These are phyloP conservation scores for Domatiomyces catenatus DNA, from an alignment of 2,329 filamentous ascomycete species.

Conservation along the genomic window DNA sequence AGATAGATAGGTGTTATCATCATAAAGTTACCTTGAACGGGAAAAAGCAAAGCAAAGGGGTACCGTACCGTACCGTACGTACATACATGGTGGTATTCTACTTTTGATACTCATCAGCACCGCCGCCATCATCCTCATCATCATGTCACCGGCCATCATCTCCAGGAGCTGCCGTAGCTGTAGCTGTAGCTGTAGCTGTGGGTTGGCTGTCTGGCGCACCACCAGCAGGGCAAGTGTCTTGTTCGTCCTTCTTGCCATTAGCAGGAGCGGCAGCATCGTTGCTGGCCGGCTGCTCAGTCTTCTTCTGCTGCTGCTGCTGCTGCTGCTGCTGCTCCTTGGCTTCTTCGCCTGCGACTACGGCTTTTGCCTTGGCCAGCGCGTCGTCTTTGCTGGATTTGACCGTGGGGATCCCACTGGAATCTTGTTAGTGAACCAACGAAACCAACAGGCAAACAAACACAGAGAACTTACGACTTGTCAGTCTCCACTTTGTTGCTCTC, in stretches of 20 bases:
- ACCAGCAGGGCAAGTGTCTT: conserved; percentile 25
- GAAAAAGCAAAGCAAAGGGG: too few species aligned
- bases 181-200: too few species aligned
- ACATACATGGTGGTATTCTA: too few species aligned
- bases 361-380: conserved; percentile 17
- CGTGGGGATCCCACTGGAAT: conserved; percentile 28
- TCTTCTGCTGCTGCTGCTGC: conserved; percentile 2
- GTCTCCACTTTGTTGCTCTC: conserved; percentile 22
- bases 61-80: too few species aligned
- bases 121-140: too few species aligned
- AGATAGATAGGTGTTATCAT: too few species aligned
- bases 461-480: conserved; percentile 28
- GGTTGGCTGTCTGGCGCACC: conserved; percentile 22
- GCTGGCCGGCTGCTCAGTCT: conserved; percentile 3
- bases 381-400: conserved; percentile 21
- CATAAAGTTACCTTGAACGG: too few species aligned
- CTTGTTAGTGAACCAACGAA: background rate
- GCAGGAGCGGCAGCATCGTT: conserved; percentile 1
- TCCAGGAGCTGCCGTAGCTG: conserved; percentile 20
- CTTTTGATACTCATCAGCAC: too few species aligned
- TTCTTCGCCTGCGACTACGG: conserved; percentile 13
- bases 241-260: conserved; percentile 29
- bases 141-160: conserved; percentile 31
- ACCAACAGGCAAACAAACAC: background rate
- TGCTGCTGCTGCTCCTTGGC: conserved; percentile 16